A percentile compares a stretch with the other conserved stretches of the same genome.
Evolutionary conservation across 2,329 filamentous ascomycete species (phyloP).

Genomic region (Rhexocercosporidium sp.): DNA sequence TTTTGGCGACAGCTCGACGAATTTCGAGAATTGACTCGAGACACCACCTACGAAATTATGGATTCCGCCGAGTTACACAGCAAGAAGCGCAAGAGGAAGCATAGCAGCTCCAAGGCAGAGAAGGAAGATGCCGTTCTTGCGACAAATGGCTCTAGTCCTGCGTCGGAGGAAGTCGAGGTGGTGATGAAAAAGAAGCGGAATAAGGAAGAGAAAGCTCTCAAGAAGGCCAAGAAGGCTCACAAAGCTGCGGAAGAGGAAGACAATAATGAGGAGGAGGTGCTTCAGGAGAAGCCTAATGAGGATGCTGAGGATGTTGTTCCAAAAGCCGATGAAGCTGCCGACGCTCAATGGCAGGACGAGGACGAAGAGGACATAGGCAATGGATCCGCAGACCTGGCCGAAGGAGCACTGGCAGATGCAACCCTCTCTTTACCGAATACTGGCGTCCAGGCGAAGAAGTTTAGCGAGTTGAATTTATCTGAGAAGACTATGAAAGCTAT

Average conservation of each 20-base stretch:
- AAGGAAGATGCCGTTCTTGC: constrained; percentile 24
- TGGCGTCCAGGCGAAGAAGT: constrained; percentile 33
- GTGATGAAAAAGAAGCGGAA: constrained; percentile 31
- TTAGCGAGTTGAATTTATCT: constrained; percentile 74
- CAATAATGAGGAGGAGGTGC: constrained; percentile 36
- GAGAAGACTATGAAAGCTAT: constrained; percentile 83
- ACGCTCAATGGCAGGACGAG: constrained; percentile 21
- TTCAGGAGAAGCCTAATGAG: constrained; percentile 29
- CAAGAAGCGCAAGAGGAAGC: constrained; percentile 45
- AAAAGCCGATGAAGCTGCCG: constrained; percentile 30
- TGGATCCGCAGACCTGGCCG: constrained; percentile 29
- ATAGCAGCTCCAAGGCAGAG: constrained; percentile 34
- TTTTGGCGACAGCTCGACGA: constrained; percentile 11
- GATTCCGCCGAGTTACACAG: constrained; percentile 36
- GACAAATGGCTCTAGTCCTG: constrained; percentile 20
- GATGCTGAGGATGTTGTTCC: constrained; percentile 39
- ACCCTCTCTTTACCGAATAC: constrained; percentile 33
- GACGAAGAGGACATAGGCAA: constrained; percentile 29
- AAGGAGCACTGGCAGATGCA: constrained; percentile 30
- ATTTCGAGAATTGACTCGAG: constrained; percentile 1
- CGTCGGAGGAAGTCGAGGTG: constrained; percentile 7
- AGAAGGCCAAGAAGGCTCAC: constrained; percentile 47
- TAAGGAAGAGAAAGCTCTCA: constrained; percentile 34
- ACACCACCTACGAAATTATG: constrained; percentile 25
- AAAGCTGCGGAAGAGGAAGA: constrained; percentile 38